A percentile compares a stretch with the other conserved stretches of the same genome.
phyloP scores from a whole-genome alignment of 2,329 filamentous ascomycete genomes.

The Tothia fuscella region DNA sequence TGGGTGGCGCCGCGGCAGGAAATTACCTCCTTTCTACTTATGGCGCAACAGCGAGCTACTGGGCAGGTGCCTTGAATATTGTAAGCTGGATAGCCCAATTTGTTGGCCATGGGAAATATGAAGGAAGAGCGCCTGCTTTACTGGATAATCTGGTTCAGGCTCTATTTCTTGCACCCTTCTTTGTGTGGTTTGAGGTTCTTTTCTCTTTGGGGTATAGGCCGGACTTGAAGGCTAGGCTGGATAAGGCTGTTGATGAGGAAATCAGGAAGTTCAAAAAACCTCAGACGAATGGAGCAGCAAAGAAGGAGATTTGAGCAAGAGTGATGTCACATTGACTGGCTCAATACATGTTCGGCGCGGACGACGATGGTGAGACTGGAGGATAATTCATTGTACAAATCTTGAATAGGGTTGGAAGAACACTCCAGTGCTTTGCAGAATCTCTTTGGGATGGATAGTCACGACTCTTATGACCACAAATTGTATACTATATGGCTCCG shows the following conservation, averaged over 20 bases:
- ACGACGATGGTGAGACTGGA: too few species aligned
- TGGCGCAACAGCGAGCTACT: constrained; percentile 47
- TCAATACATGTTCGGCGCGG: too few species aligned
- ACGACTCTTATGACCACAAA: too few species aligned
- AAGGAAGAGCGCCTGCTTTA: constrained; percentile 76
- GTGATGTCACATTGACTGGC: too few species aligned
- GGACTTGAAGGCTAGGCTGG: constrained; percentile 70
- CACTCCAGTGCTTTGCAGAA: too few species aligned
- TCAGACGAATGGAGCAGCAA: constrained; percentile 42
- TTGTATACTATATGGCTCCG: too few species aligned
- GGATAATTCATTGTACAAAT: too few species aligned
- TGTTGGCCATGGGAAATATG: constrained; percentile 78
- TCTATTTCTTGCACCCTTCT: constrained; percentile 84
- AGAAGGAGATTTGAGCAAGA: constrained; percentile 13
- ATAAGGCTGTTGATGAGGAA: constrained; percentile 63
- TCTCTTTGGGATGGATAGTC: too few species aligned
- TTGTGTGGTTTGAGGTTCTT: constrained; percentile 90
- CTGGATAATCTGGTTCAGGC: constrained; percentile 89
- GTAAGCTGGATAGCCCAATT: constrained; percentile 83
- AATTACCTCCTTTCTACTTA: constrained; percentile 62
- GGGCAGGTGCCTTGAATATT: constrained; percentile 57
- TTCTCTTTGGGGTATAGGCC: constrained; percentile 85
- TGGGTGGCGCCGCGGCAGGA: constrained; percentile 60
- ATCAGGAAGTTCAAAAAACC: constrained; percentile 57
- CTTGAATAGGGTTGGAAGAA: too few species aligned